Evolutionary conservation across 306 rosid species (phyloP).

Genomic region (Lupinus albus): DNA sequence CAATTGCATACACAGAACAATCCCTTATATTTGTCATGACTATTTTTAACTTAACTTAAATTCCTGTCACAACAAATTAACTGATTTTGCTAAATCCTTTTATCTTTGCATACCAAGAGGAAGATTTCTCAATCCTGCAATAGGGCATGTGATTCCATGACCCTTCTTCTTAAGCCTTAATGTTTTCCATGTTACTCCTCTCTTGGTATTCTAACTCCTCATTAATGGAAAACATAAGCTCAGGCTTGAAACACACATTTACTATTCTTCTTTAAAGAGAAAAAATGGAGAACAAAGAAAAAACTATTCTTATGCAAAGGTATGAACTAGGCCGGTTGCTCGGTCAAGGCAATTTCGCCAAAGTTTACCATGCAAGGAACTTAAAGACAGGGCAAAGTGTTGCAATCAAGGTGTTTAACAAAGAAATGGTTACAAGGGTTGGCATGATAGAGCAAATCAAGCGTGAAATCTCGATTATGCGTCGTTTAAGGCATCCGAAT

Average conservation of each 20-base stretch:
- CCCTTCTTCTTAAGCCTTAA: slow-evolving; percentile 26
- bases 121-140: slow-evolving; percentile 30
- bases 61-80: slow-evolving; percentile 27
- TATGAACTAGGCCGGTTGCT: slow-evolving; percentile 61
- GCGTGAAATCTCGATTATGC: slow-evolving; percentile 63
- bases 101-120: background rate
- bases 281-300: slow-evolving; percentile 37
- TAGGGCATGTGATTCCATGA: slow-evolving; percentile 31
- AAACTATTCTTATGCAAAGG: slow-evolving; percentile 49
- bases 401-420: slow-evolving; percentile 61
- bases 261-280: background rate
- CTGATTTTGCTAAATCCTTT: background rate
- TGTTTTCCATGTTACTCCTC: background rate
- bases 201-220: background rate
- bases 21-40: background rate
- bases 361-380: slow-evolving; percentile 59
- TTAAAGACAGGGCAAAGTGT: slow-evolving; percentile 47
- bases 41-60: slow-evolving; percentile 35
- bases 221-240: background rate
- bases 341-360: slow-evolving; percentile 66
- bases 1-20: background rate
- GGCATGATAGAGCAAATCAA: slow-evolving; percentile 67
- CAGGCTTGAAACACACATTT: background rate
- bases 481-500: slow-evolving; percentile 57
- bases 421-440: slow-evolving; percentile 48